Percentiles rank a stretch among this genome's conserved stretches.
phyloP scores from a whole-genome alignment of 2,329 filamentous ascomycete genomes.

The Kalmusia sp. region DNA sequence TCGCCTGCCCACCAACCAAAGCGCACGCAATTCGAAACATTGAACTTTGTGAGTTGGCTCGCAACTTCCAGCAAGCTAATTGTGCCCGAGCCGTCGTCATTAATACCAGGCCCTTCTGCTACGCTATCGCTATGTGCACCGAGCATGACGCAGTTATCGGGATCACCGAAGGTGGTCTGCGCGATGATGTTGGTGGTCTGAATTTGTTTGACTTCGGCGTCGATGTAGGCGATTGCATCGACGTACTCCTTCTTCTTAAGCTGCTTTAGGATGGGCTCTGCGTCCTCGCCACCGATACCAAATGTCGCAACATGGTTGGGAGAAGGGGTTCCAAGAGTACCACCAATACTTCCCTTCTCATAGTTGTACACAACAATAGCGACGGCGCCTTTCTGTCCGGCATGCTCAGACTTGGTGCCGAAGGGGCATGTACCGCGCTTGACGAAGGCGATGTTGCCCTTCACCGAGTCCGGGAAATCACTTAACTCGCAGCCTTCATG shows the following conservation, averaged over 20 bases:
- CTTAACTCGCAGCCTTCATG: slow-evolving; percentile 42
- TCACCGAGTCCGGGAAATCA: slow-evolving; percentile 68
- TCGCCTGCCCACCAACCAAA: slow-evolving; percentile 51
- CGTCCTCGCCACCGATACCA: slow-evolving; percentile 70
- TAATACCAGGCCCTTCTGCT: slow-evolving; percentile 50
- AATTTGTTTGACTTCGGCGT: slow-evolving; percentile 57
- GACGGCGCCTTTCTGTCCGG: slow-evolving; percentile 73
- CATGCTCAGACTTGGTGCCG: slow-evolving; percentile 72
- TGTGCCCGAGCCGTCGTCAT: slow-evolving; percentile 50
- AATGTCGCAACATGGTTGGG: slow-evolving; percentile 70
- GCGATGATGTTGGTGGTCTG: slow-evolving; percentile 55
- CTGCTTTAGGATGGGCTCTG: slow-evolving; percentile 58
- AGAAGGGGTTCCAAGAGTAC: slow-evolving; percentile 72
- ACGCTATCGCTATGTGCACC: slow-evolving; percentile 52
- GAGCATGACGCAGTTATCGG: slow-evolving; percentile 50
- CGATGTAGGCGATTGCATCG: slow-evolving; percentile 53
- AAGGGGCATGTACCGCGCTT: slow-evolving; percentile 76
- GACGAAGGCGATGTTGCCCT: slow-evolving; percentile 74
- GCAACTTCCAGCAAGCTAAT: slow-evolving; percentile 50
- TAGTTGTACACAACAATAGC: slow-evolving; percentile 81
- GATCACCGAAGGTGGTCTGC: slow-evolving; percentile 47
- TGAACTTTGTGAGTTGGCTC: slow-evolving; percentile 48
- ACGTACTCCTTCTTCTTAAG: slow-evolving; percentile 58
- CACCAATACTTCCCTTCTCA: slow-evolving; percentile 64
- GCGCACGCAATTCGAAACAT: slow-evolving; percentile 48